Conservation (phyloP, 441 rosid species). For the Adansonia grandidieri region DNA sequence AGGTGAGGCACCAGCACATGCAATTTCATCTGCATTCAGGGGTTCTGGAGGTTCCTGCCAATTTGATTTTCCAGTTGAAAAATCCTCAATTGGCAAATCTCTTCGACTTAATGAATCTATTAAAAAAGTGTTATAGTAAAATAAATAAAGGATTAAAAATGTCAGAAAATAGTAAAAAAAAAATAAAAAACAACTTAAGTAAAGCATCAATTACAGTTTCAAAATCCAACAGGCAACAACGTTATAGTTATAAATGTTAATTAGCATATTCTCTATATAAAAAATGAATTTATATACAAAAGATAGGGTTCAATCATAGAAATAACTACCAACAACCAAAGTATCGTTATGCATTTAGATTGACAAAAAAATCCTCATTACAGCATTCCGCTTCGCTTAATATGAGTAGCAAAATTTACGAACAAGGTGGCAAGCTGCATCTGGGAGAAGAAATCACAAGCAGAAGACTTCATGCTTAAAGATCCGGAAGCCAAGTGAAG, state of each 20-base stretch:
- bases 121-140: slow-evolving; percentile 28
- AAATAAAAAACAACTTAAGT: not conserved
- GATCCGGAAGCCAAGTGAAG: not conserved
- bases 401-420: not conserved
- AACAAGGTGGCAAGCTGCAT: not conserved
- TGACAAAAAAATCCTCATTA: not conserved
- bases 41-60: slow-evolving; percentile 39
- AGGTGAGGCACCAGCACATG: slow-evolving; percentile 34
- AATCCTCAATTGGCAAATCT: slow-evolving; percentile 33
- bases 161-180: not conserved
- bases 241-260: not conserved
- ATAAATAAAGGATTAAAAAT: slow-evolving; percentile 1
- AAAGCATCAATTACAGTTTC: not conserved
- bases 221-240: not conserved
- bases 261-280: not conserved
- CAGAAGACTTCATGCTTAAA: not conserved
- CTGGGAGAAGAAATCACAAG: not conserved
- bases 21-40: slow-evolving; percentile 30
- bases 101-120: slow-evolving; percentile 38
- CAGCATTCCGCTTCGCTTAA: not conserved
- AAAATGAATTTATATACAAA: not conserved
- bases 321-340: slow-evolving; percentile 3
- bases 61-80: slow-evolving; percentile 37
- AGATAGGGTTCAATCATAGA: too few species aligned
- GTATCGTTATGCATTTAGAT: not conserved